These are phyloP conservation scores for Xylaria sp. DNA, from an alignment of 2,329 filamentous ascomycete species.

Conservation along the genomic window DNA sequence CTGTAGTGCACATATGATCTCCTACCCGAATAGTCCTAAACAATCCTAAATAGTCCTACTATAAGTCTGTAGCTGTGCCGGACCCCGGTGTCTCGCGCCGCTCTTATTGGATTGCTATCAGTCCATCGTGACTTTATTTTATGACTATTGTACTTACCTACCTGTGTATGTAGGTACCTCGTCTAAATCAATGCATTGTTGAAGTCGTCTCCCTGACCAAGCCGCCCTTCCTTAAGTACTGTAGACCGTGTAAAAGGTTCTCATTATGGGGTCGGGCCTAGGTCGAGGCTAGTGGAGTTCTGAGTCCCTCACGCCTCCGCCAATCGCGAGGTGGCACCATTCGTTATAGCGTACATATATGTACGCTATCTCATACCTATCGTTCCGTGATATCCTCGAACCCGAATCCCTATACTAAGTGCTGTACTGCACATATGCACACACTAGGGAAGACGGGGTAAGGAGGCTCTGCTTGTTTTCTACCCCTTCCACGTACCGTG, in stretches of 20 bases:
- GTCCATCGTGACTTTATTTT: constrained; percentile 1
- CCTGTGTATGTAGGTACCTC: too few relatives aligned
- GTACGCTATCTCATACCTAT: background rate
- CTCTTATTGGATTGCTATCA: background rate
- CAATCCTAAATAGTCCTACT: too few relatives aligned
- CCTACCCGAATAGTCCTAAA: too few relatives aligned
- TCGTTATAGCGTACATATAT: constrained; percentile 5
- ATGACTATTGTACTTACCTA: too few relatives aligned
- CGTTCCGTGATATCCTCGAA: background rate
- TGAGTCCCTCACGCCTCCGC: background rate
- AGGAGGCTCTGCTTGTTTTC: constrained; percentile 31
- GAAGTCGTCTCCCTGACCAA: background rate
- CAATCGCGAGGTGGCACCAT: constrained; percentile 41
- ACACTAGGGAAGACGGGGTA: constrained; percentile 27
- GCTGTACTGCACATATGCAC: too few relatives aligned
- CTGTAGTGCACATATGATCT: too few relatives aligned
- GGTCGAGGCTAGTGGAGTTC: background rate
- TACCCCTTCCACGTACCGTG: constrained; percentile 26
- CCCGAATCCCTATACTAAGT: too few relatives aligned
- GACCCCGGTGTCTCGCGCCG: background rate
- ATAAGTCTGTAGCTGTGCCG: background rate
- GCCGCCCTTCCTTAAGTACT: background rate
- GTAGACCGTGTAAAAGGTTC: background rate
- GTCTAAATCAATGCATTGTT: background rate
- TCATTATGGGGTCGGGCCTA: background rate